These are phyloP conservation scores for Paraphoma chrysanthemicola DNA, from an alignment of 2,329 filamentous ascomycete genomes.

Conservation along the genomic window DNA sequence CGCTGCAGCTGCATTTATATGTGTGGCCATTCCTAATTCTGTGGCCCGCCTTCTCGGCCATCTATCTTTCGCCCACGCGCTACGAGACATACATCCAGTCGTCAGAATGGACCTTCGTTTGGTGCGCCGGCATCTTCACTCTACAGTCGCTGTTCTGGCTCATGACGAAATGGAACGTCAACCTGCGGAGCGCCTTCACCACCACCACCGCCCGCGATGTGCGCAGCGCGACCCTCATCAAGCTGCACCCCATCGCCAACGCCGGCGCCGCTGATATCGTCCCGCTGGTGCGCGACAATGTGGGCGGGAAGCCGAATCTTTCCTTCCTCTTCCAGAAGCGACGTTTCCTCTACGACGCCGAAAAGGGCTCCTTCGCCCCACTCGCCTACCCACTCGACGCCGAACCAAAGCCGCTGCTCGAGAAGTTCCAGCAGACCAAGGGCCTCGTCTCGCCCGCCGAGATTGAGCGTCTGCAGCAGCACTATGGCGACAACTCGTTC, in stretches of 20 bases:
- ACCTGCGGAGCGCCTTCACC: slow-evolving; percentile 82
- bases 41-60: slow-evolving; percentile 90
- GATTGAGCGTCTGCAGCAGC: slow-evolving; percentile 79
- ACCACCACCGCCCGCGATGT: slow-evolving; percentile 73
- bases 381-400: slow-evolving; percentile 83
- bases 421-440: slow-evolving; percentile 78
- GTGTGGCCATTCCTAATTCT: slow-evolving; percentile 90
- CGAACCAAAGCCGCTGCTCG: slow-evolving; percentile 81
- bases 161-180: slow-evolving; percentile 97
- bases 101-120: slow-evolving; percentile 98
- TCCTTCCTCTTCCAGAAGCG: slow-evolving; percentile 99
- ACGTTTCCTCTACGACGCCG: slow-evolving; percentile 83
- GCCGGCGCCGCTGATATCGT: slow-evolving; percentile 91
- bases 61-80: slow-evolving; percentile 81
- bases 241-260: slow-evolving; percentile 88
- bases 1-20: slow-evolving; percentile 82
- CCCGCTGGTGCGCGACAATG: slow-evolving; percentile 76
- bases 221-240: slow-evolving; percentile 82
- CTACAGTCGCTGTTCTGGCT: slow-evolving; percentile 90
- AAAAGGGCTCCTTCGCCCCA: slow-evolving; percentile 78
- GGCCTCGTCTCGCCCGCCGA: slow-evolving; percentile 79
- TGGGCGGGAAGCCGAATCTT: slow-evolving; percentile 74
- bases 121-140: slow-evolving; percentile 86
- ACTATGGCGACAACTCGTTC: slow-evolving; percentile 96
- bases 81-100: slow-evolving; percentile 92